These are phyloP conservation scores for Termitomyces sp. DNA, from an alignment of 768 basidiomycete species.

Conservation along the genomic window DNA sequence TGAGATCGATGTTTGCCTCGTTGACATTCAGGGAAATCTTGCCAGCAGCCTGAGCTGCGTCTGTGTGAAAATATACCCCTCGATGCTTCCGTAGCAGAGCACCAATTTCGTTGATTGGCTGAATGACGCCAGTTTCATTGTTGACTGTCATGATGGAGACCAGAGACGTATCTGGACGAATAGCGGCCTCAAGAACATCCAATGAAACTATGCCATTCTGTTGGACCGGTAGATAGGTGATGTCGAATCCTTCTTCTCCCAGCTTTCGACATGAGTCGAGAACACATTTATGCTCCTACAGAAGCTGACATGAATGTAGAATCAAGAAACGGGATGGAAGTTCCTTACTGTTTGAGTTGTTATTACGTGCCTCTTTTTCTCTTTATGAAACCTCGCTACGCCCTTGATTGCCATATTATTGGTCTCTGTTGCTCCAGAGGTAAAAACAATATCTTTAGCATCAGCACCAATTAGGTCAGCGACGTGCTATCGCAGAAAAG, in stretches of 20 bases:
- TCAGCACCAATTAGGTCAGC: slow-evolving; percentile 93
- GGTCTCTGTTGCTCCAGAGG: slow-evolving; percentile 95
- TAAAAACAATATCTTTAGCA: slow-evolving; percentile 93
- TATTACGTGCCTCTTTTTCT: slow-evolving; percentile 90
- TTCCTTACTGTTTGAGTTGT: slow-evolving; percentile 86
- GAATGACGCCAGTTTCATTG: slow-evolving; percentile 98
- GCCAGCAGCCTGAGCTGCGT: slow-evolving; percentile 92
- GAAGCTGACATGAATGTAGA: background rate
- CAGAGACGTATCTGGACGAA: slow-evolving; percentile 89
- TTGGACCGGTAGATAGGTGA: slow-evolving; percentile 96
- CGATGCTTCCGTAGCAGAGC: slow-evolving; percentile 79
- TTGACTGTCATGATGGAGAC: slow-evolving; percentile 99
- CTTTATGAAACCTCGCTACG: slow-evolving; percentile 90
- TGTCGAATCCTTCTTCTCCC: slow-evolving; percentile 93
- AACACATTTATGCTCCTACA: slow-evolving; percentile 97
- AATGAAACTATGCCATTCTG: slow-evolving; percentile 79
- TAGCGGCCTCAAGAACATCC: slow-evolving; percentile 74
- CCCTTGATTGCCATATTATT: slow-evolving; percentile 99
- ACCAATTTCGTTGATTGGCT: slow-evolving; percentile 94
- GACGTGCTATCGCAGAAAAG: slow-evolving; percentile 51
- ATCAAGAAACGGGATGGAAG: background rate
- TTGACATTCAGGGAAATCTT: slow-evolving; percentile 93
- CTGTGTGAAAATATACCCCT: slow-evolving; percentile 93
- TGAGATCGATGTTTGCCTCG: slow-evolving; percentile 89
- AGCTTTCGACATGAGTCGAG: slow-evolving; percentile 96